A percentile compares a stretch with the other conserved stretches of the same genome.
phyloP scores from a whole-genome alignment of 176 grass and related monocot species.

The Oryza brachyantha region DNA sequence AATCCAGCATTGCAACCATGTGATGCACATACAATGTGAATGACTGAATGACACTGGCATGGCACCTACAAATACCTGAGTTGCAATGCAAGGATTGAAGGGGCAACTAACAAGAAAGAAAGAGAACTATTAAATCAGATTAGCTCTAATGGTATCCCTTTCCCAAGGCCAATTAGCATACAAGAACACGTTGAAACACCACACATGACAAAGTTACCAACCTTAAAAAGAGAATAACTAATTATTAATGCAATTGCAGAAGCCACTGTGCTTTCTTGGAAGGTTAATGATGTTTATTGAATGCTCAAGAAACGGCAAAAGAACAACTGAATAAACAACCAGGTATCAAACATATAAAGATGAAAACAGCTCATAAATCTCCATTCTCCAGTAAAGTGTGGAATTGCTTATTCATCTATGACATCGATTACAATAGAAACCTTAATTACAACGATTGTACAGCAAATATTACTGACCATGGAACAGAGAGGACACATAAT shows the following conservation, averaged over 20 bases:
- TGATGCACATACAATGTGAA: slow-evolving; percentile 20
- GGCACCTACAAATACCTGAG: slow-evolving; percentile 4
- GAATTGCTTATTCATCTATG: neutral
- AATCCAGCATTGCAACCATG: slow-evolving; percentile 5
- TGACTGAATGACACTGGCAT: neutral
- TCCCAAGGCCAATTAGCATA: neutral
- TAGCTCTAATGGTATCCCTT: neutral
- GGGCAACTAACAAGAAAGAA: slow-evolving; percentile 10
- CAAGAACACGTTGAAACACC: neutral
- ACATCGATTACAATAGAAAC: neutral
- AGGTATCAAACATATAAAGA: neutral
- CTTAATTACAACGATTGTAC: neutral
- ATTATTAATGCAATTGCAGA: slow-evolving; percentile 2
- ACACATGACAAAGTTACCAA: neutral
- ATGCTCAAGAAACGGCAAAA: slow-evolving; percentile 1
- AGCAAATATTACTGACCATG: neutral
- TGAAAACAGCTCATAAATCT: neutral
- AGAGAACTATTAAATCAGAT: neutral
- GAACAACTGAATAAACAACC: slow-evolving; percentile 3
- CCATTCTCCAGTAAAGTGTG: neutral
- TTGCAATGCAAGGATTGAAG: slow-evolving; percentile 21
- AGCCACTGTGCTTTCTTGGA: slow-evolving; percentile 1
- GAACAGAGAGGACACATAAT: neutral
- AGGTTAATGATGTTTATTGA: neutral
- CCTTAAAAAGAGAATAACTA: slow-evolving; percentile 16